These are phyloP conservation scores for Trichoderma atroviride DNA, from an alignment of 2,329 filamentous ascomycete species.

Conservation along the genomic window DNA sequence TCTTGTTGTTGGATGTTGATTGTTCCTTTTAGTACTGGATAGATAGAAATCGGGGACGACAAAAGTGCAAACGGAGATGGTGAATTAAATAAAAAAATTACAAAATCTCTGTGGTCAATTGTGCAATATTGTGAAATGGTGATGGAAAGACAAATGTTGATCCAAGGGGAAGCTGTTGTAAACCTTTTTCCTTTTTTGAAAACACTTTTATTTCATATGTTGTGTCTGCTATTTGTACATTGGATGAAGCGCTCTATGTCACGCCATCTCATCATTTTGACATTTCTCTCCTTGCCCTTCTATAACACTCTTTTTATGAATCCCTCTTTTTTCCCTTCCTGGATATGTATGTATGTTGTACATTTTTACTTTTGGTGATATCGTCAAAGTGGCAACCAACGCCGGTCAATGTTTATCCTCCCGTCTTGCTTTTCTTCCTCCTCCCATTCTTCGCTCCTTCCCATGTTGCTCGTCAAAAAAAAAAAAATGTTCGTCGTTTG, in stretches of 20 bases:
- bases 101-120: neutral
- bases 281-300: neutral
- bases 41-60: slow-evolving; percentile 18
- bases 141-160: neutral
- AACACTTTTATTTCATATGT: neutral
- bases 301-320: neutral
- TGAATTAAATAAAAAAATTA: slow-evolving; percentile 1
- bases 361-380: slow-evolving; percentile 2
- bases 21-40: slow-evolving; percentile 24
- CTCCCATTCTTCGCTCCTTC: neutral
- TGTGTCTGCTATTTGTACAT: slow-evolving; percentile 10
- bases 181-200: neutral
- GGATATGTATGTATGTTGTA: slow-evolving; percentile 14
- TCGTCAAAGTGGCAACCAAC: slow-evolving; percentile 1
- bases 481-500: neutral
- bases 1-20: slow-evolving; percentile 23
- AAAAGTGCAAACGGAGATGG: slow-evolving; percentile 27
- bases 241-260: neutral
- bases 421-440: neutral
- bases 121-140: neutral
- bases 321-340: neutral
- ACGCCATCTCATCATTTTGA: neutral
- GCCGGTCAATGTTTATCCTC: neutral
- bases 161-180: neutral
- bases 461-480: too few relatives aligned